A percentile compares a stretch with the other conserved stretches of the same genome.
phyloP scores from a whole-genome alignment of 805 yeast species.

The Spathaspora hagerdaliae region DNA sequence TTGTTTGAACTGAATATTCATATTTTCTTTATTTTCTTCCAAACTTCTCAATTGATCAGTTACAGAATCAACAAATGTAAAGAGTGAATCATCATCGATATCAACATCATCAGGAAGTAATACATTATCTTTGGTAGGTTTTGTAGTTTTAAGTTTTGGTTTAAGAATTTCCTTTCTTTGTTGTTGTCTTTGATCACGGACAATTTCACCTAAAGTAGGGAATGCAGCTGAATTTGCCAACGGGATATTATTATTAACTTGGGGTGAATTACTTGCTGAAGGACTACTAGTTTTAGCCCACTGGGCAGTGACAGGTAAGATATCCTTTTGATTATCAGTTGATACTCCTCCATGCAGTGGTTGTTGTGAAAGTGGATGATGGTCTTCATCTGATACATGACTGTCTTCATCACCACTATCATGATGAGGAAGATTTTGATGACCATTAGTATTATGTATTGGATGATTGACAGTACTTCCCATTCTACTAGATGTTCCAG shows the following conservation, averaged over 20 bases:
- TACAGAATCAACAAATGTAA: slow-evolving; percentile 46
- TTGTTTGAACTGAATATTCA: slow-evolving; percentile 33
- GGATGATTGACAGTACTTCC: slow-evolving; percentile 1
- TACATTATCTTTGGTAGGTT: slow-evolving; percentile 28
- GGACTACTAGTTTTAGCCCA: slow-evolving; percentile 43
- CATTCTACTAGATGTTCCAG: slow-evolving; percentile 14
- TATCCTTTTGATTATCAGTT: slow-evolving; percentile 17
- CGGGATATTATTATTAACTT: slow-evolving; percentile 29
- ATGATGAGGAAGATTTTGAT: slow-evolving; percentile 1
- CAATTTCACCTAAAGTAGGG: slow-evolving; percentile 53
- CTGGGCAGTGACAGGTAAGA: slow-evolving; percentile 68
- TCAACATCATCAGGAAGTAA: slow-evolving; percentile 47
- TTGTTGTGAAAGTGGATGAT: slow-evolving; percentile 1
- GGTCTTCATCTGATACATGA: slow-evolving; percentile 12
- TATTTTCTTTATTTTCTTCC: slow-evolving; percentile 20
- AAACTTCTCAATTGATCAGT: slow-evolving; percentile 37
- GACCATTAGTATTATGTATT: slow-evolving; percentile 5
- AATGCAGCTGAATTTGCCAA: slow-evolving; percentile 51
- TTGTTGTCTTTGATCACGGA: slow-evolving; percentile 33
- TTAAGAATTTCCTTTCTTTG: slow-evolving; percentile 17
- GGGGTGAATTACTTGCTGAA: slow-evolving; percentile 32
- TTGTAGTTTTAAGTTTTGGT: slow-evolving; percentile 15
- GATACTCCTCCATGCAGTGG: slow-evolving; percentile 6
- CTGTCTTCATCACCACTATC: slow-evolving; percentile 12
- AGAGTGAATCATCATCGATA: slow-evolving; percentile 43